Conservation (phyloP, 1,284 basidiomycete genomes). For the Gyrodon tennesseensis region DNA sequence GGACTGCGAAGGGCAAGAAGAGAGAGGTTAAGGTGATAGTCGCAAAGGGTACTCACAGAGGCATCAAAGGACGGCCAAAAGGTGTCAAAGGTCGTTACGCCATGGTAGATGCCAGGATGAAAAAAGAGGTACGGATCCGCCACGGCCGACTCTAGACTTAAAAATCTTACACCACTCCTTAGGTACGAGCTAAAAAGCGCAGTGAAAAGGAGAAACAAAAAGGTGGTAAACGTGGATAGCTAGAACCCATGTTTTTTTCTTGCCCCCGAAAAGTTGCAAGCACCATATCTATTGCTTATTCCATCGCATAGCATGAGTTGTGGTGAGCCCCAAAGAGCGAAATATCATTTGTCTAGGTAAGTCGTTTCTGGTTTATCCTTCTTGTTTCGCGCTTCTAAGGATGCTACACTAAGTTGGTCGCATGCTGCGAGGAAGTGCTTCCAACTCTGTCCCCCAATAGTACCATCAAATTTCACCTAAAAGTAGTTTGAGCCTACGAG, state of each 20-base stretch:
- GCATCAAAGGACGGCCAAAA: constrained; percentile 90
- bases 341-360: constrained; percentile 27
- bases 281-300: neutral
- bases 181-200: constrained; percentile 72
- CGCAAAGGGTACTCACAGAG: constrained; percentile 87
- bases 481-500: constrained; percentile 12
- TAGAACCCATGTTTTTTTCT: constrained; percentile 7
- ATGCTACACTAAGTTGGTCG: constrained; percentile 48
- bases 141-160: neutral
- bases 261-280: neutral
- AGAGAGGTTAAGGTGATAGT: constrained; percentile 89
- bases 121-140: constrained; percentile 65
- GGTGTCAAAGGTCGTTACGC: constrained; percentile 93
- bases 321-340: neutral
- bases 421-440: constrained; percentile 55
- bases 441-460: constrained; percentile 52
- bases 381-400: constrained; percentile 29
- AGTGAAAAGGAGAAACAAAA: constrained; percentile 67
- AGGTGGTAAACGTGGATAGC: constrained; percentile 47
- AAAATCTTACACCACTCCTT: constrained; percentile 18
- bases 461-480: constrained; percentile 54
- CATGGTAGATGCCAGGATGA: constrained; percentile 90
- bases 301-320: constrained; percentile 6
- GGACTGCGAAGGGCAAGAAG: constrained; percentile 70
- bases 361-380: constrained; percentile 18